Base-by-base conservation (phyloP, 2,329 filamentous ascomycete species). In the Mycocentrospora acerina region DNA sequence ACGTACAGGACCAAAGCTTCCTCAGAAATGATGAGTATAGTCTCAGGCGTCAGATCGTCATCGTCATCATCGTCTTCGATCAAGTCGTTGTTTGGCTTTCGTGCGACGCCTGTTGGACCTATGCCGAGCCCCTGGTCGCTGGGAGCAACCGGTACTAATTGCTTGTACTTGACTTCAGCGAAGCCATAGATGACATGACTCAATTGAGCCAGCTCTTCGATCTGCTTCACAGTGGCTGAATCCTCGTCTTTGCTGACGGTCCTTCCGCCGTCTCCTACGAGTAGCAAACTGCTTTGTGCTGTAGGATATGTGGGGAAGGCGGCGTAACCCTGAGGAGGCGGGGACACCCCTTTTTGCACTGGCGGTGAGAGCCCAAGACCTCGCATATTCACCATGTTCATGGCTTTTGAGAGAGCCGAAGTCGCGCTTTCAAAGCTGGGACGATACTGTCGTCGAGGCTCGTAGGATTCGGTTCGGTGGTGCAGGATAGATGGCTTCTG, bases 131-230 rank as follows among this genome's bases (percentile, higher is more conserved):
- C 82, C 51, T 86, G 82, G 32, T 88, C 82, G 51, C 79, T 80
- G 1, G 91, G 93, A 1, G 88, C 83, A 29, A 93, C 73, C 3
- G 93, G 93, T 33, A 96, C 81, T n/a, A 98, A 78, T 67, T 98
- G 93, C 68, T 94, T 93, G 70, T 94, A 96, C 69, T 98, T 98
- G 61, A 98, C 91, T 70, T 98, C 91, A 5, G 93, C 93, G 68
- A 98, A 97, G 3, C 91, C 90, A 64, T 90, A 98, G 3, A 98
- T 90, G 30, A 96, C 93, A 65, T 98, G 90, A 61, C 90, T 96
- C 26, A 90, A 80, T 22, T 90, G 93, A 2, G 93, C 93, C 49
- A 88, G 85, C 55, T 97, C 90, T 65, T 98, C 91, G 40, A 97
- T 90, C 29, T 81, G 79, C 58, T 90, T 85, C 2, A 91, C 82